phyloP scores from a whole-genome alignment of 106 monocot species.

The Dioscorea zingiberensis region DNA sequence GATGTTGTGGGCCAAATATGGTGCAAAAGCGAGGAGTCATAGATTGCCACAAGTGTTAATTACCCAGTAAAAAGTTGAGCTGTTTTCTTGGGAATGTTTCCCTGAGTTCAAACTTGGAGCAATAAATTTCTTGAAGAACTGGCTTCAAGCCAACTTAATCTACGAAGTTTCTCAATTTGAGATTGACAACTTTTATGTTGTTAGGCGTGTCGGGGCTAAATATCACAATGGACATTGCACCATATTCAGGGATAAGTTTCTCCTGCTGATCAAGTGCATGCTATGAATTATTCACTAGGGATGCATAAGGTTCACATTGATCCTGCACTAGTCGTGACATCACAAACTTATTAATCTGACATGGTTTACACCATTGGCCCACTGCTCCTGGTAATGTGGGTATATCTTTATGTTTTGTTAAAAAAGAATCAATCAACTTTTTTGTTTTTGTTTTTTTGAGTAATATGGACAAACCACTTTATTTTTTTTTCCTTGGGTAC shows the following conservation, averaged over 20 bases:
- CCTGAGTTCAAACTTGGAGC: constrained; percentile 77
- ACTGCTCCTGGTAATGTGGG: constrained; percentile 71
- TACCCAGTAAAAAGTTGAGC: constrained; percentile 84
- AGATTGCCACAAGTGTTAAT: constrained; percentile 84
- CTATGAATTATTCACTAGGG: constrained; percentile 53
- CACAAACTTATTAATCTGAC: constrained; percentile 83
- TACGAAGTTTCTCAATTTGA: constrained; percentile 73
- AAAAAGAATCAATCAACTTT: too few species aligned
- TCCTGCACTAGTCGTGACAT: constrained; percentile 64
- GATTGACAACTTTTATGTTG: constrained; percentile 92
- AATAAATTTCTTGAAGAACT: constrained; percentile 76
- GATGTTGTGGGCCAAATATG: constrained; percentile 82
- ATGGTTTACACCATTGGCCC: constrained; percentile 63
- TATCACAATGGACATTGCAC: constrained; percentile 85
- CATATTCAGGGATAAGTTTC: constrained; percentile 78
- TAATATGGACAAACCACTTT: too few species aligned
- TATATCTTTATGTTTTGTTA: too few species aligned
- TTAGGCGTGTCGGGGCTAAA: constrained; percentile 90
- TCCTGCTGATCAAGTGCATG: constrained; percentile 37
- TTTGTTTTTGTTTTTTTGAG: too few species aligned
- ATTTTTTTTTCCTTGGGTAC: too few species aligned
- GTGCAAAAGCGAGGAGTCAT: constrained; percentile 50
- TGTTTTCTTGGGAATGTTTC: constrained; percentile 83
- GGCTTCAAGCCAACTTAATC: constrained; percentile 67
- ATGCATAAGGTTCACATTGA: constrained; percentile 54